Percentiles rank a stretch among this genome's conserved stretches.
phyloP scores from a whole-genome alignment of 371 early-diverging fungal species.

The Dinochytrium kinnereticum region DNA sequence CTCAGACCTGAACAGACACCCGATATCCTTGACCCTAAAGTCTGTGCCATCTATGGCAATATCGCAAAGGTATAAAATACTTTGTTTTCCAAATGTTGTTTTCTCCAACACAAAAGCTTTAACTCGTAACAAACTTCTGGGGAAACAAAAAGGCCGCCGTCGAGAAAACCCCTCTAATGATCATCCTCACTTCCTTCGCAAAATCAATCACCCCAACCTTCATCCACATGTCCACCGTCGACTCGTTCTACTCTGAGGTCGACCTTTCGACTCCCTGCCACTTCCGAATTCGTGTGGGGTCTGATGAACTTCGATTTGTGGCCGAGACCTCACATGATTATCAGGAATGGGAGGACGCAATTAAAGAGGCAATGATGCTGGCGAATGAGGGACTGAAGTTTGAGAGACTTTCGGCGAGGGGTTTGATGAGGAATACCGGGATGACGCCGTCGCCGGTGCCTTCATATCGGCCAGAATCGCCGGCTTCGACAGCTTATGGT shows the following conservation, averaged over 20 bases:
- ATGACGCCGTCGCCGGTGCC: neutral
- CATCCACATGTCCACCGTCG: slow-evolving; percentile 25
- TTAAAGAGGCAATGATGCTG: slow-evolving; percentile 4
- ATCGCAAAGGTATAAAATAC: slow-evolving; percentile 19
- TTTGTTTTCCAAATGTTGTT: neutral
- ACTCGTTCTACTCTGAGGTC: slow-evolving; percentile 22
- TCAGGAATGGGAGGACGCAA: slow-evolving; percentile 27
- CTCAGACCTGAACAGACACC: slow-evolving; percentile 15
- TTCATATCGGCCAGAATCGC: too few species aligned
- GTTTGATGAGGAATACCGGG: neutral
- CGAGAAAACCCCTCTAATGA: slow-evolving; percentile 21
- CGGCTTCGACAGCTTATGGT: too few species aligned
- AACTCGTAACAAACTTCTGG: too few species aligned
- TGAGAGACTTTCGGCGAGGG: neutral
- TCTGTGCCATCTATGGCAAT: slow-evolving; percentile 24
- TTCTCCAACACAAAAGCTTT: too few species aligned
- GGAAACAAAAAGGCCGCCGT: slow-evolving; percentile 28
- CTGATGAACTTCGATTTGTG: slow-evolving; percentile 17
- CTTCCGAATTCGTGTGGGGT: slow-evolving; percentile 10
- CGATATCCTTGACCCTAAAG: slow-evolving; percentile 21
- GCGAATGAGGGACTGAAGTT: neutral
- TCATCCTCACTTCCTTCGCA: slow-evolving; percentile 16
- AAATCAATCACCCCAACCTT: slow-evolving; percentile 6
- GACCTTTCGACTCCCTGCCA: slow-evolving; percentile 18
- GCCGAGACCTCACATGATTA: slow-evolving; percentile 24